Base-by-base conservation (phyloP, 192 early-diverging fungal species). In the Gonapodya prolifera region DNA sequence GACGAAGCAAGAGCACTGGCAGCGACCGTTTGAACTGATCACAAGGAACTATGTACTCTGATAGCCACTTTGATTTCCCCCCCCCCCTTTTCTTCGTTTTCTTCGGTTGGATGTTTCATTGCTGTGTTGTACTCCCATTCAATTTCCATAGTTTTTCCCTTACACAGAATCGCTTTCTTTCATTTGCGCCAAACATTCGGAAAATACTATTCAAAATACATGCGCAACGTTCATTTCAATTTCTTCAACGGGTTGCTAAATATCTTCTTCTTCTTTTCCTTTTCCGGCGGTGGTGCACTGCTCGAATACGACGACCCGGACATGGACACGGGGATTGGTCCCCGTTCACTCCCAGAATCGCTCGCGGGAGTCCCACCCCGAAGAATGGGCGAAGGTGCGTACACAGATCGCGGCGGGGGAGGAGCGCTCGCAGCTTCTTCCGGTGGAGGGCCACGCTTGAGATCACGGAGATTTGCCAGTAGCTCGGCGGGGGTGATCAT, bases 401-500 rank as follows among this genome's bases (percentile, higher is more conserved):
- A 61, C 8, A 8, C n/a, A n/a, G n/a, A 16, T 61, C 45, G 45
- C 8, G 45, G 8, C 23, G 45, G 45, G 45, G 23, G 45, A 8
- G 45, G 45, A 61, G 45, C 45, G 8, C 8, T 8, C 8, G 45
- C 45, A 61, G 45, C 8, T 23, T 61, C 45, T 16, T 61, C 45
- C 8, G 45, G 45, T 16, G 45, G 45, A 16, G 45, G 45, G 8
- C 45, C 45, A 61, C 45, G 45, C 23, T 61, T 61, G 71, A 73
- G 71, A 29, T 73, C 71, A 8, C 71, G 71, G 28, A 73, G 71
- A 29, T 32, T 73, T 8, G 18, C 32, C 8, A 73, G 2, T 2
- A 73, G 32, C 31, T 73, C 71, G 71, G 18, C 31, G 28, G 71
- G 71, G 71, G 71, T 73, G 16, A 73, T 73, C 28, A 73, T 18